phyloP scores from a whole-genome alignment of 495 filamentous ascomycete genomes.

The Aspergillus carlsbadensis region DNA sequence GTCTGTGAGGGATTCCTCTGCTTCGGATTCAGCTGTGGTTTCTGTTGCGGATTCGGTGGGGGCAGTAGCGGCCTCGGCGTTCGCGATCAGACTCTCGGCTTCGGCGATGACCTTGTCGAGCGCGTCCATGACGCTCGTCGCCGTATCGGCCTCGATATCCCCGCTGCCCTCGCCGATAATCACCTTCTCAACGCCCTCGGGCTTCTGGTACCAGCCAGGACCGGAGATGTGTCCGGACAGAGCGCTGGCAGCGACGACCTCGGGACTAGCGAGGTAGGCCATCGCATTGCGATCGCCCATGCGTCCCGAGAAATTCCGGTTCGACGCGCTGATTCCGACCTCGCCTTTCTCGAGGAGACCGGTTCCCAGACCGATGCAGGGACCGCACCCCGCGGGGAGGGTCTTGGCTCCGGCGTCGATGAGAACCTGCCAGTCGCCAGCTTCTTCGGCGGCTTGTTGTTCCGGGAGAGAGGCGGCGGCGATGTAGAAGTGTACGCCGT shows the following conservation, averaged over 20 bases:
- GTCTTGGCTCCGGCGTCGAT: slow-evolving; percentile 75
- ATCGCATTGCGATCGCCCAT: slow-evolving; percentile 84
- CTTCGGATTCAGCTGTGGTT: slow-evolving; percentile 17
- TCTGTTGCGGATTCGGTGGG: slow-evolving; percentile 23
- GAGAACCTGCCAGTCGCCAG: slow-evolving; percentile 88
- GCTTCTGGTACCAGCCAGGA: slow-evolving; percentile 76
- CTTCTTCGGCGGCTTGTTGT: slow-evolving; percentile 73
- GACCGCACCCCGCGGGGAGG: slow-evolving; percentile 79
- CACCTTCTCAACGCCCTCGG: slow-evolving; percentile 64
- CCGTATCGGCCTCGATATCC: slow-evolving; percentile 56
- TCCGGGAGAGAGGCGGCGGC: slow-evolving; percentile 83
- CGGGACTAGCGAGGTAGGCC: slow-evolving; percentile 86
- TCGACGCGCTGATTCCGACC: slow-evolving; percentile 84
- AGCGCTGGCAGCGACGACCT: slow-evolving; percentile 89
- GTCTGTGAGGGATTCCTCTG: slow-evolving; percentile 33
- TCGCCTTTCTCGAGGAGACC: slow-evolving; percentile 83
- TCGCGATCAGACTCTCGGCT: slow-evolving; percentile 61
- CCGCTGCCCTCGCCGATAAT: slow-evolving; percentile 71
- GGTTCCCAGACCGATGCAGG: slow-evolving; percentile 84
- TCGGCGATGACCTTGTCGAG: slow-evolving; percentile 67
- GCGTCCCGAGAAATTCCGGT: slow-evolving; percentile 91
- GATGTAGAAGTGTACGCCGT: slow-evolving; percentile 65
- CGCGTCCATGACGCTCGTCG: slow-evolving; percentile 62
- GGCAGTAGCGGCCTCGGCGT: slow-evolving; percentile 43
- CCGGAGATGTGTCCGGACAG: slow-evolving; percentile 74